phyloP scores from a whole-genome alignment of 2,329 filamentous ascomycete species.

The Pseudogymnoascus sp. region DNA sequence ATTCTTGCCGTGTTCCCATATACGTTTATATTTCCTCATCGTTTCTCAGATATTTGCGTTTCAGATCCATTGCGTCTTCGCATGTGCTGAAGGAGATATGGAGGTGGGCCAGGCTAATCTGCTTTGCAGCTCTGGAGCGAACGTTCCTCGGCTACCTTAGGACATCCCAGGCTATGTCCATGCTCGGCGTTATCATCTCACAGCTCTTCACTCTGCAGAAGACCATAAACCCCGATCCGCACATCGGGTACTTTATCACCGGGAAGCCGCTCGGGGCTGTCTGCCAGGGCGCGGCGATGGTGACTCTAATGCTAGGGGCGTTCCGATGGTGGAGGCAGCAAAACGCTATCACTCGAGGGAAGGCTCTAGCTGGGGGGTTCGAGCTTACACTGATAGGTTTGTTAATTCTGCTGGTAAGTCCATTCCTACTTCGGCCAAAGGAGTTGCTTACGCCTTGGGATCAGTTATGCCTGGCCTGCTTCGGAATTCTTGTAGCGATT shows the following conservation, averaged over 20 bases:
- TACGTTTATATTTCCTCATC: background rate
- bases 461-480: constrained; percentile 18
- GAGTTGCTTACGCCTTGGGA: background rate
- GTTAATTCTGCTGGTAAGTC: constrained; percentile 40
- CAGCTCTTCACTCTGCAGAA: constrained; percentile 55
- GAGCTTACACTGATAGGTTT: constrained; percentile 43
- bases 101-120: background rate
- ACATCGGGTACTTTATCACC: constrained; percentile 51
- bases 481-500: constrained; percentile 23
- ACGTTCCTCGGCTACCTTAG: constrained; percentile 68
- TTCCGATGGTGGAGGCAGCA: constrained; percentile 54
- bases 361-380: constrained; percentile 49
- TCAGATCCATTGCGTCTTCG: background rate
- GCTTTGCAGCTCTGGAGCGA: constrained; percentile 56
- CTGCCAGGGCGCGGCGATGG: constrained; percentile 35
- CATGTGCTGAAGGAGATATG: background rate
- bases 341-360: constrained; percentile 48
- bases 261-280: constrained; percentile 48
- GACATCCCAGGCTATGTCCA: constrained; percentile 60
- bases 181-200: constrained; percentile 55
- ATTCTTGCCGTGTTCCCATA: background rate
- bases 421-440: background rate
- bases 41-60: background rate
- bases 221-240: constrained; percentile 24
- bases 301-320: constrained; percentile 41